Evolutionary conservation across 805 yeast species (phyloP).

Genomic region (Ogataea zsoltii): DNA sequence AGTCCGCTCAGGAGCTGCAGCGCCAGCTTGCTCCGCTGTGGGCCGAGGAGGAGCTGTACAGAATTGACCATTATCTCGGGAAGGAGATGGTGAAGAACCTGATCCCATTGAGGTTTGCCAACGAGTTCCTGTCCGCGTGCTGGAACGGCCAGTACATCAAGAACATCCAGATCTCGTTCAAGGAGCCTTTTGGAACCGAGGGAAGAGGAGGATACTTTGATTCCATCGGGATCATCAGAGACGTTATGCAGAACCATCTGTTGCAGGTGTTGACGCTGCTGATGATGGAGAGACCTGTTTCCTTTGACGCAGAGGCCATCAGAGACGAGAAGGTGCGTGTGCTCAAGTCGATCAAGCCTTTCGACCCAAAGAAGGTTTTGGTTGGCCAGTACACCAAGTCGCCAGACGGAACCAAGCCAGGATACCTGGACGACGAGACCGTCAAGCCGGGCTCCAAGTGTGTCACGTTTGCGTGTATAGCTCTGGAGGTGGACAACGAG

Average conservation of each 20-base stretch:
- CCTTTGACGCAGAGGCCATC: conserved; percentile 89
- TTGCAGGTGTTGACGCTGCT: conserved; percentile 88
- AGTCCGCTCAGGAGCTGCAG: conserved; percentile 76
- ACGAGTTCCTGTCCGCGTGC: conserved; percentile 80
- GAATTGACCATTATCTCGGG: conserved; percentile 97
- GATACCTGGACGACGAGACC: conserved; percentile 88
- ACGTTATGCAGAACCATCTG: conserved; percentile 97
- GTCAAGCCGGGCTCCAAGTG: conserved; percentile 81
- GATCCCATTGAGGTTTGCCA: conserved; percentile 86
- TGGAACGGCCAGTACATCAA: conserved; percentile 84
- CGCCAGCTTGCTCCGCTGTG: conserved; percentile 77
- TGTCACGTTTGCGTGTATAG: conserved; percentile 88
- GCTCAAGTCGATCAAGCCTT: conserved; percentile 73
- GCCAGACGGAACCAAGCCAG: conserved; percentile 86
- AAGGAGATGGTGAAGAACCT: conserved; percentile 97
- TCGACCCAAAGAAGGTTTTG: conserved; percentile 65
- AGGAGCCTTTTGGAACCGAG: conserved; percentile 98
- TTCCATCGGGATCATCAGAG: conserved; percentile 91
- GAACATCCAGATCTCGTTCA: conserved; percentile 85
- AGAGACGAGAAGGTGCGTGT: conserved; percentile 97
- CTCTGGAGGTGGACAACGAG: conserved; percentile 79
- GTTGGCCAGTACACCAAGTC: conserved; percentile 88
- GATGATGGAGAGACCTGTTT: conserved; percentile 93
- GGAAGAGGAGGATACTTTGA: conserved; percentile 99
- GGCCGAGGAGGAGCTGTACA: conserved; percentile 85